Conservation (phyloP, 225 moss, liverwort and hornwort genomes). For the Takakia lepidozioides region DNA sequence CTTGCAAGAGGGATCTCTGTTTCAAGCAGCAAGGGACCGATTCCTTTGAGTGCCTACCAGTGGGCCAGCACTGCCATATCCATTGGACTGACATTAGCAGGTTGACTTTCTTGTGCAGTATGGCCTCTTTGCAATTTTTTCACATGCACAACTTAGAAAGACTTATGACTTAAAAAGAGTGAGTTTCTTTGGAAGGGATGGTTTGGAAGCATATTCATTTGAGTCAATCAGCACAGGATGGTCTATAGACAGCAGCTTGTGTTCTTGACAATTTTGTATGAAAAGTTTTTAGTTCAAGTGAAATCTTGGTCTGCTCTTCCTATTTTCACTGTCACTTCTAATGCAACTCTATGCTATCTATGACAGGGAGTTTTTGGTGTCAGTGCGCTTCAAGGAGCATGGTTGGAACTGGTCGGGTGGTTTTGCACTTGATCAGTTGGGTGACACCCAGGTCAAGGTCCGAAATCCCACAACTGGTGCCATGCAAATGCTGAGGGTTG, state of each 20-base stretch:
- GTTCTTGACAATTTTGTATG: too few relatives aligned
- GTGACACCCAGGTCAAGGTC: constrained; percentile 93
- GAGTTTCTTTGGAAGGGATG: too few relatives aligned
- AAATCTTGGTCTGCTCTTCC: too few relatives aligned
- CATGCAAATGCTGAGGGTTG: constrained; percentile 89
- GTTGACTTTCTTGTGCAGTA: constrained; percentile 28
- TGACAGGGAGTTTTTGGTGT: constrained; percentile 77
- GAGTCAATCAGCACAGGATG: too few relatives aligned
- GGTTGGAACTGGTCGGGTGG: constrained; percentile 99
- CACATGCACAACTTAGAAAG: too few relatives aligned
- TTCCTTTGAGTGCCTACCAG: constrained; percentile 59
- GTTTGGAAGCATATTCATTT: too few relatives aligned
- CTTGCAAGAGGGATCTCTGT: constrained; percentile 72
- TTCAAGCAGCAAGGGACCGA: constrained; percentile 87
- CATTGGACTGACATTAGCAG: constrained; percentile 83
- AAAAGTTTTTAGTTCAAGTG: too few relatives aligned
- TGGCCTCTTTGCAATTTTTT: too few relatives aligned
- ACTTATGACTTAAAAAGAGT: too few relatives aligned
- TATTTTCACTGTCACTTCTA: too few relatives aligned
- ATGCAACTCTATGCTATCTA: too few relatives aligned
- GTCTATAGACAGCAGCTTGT: too few relatives aligned
- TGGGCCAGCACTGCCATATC: constrained; percentile 70
- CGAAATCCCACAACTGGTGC: constrained; percentile 85
- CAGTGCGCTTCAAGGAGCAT: constrained; percentile 81
- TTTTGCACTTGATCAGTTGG: constrained; percentile 82